A percentile compares a stretch with the other conserved stretches of the same genome.
These are phyloP conservation scores for Penicillium oxalicum DNA, from an alignment of 2,329 filamentous ascomycete species.

Conservation along the genomic window DNA sequence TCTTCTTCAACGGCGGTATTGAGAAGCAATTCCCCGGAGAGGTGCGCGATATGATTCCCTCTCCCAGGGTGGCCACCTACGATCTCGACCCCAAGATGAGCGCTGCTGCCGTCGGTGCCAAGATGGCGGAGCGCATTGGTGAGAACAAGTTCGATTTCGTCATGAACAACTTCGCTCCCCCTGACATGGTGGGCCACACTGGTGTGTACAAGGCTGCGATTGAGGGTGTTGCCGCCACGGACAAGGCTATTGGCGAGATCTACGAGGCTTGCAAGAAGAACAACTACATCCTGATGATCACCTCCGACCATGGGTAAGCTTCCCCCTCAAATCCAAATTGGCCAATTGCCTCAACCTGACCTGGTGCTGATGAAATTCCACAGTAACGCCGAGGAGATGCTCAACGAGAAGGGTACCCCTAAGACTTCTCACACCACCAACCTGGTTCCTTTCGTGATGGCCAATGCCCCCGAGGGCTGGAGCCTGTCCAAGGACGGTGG, in stretches of 20 bases:
- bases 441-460: conserved; percentile 97
- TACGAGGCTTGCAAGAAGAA: conserved; percentile 91
- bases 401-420: conserved; percentile 88
- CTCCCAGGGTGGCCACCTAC: conserved; percentile 92
- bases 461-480: conserved; percentile 87
- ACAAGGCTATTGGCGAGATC: conserved; percentile 88
- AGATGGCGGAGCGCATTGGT: conserved; percentile 77
- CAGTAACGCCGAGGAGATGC: conserved; percentile 96
- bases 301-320: conserved; percentile 78
- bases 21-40: conserved; percentile 94
- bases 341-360: not conserved
- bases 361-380: conserved; percentile 16
- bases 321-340: not conserved
- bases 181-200: conserved; percentile 99
- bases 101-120: conserved; percentile 79
- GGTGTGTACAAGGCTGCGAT: conserved; percentile 95
- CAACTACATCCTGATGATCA: conserved; percentile 90
- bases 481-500: conserved; percentile 75
- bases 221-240: conserved; percentile 74
- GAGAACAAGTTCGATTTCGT: conserved; percentile 89
- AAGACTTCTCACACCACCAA: conserved; percentile 98
- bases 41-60: conserved; percentile 86
- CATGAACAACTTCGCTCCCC: conserved; percentile 99
- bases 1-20: conserved; percentile 99
- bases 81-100: conserved; percentile 95